Evolutionary conservation across 768 basidiomycete genomes (phyloP).

Genomic region (Leccinum rimulosum): DNA sequence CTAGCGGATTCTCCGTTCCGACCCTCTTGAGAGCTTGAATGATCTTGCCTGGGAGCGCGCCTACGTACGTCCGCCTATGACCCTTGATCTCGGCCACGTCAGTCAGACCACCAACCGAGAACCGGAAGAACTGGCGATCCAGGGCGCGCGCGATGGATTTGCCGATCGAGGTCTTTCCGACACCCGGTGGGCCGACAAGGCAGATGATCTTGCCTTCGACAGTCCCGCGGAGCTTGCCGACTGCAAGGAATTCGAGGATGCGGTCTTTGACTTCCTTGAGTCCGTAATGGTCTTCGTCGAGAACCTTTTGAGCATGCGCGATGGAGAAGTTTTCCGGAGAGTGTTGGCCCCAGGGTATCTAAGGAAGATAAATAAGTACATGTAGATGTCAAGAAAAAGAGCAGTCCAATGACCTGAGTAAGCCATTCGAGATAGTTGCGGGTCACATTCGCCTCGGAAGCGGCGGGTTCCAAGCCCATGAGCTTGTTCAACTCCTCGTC

Average conservation of each 20-base stretch:
- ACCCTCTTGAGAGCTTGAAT: constrained; percentile 93
- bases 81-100: constrained; percentile 99
- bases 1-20: constrained; percentile 91
- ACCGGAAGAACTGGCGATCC: constrained; percentile 90
- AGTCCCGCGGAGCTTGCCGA: constrained; percentile 90
- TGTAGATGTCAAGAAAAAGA: neutral
- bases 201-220: constrained; percentile 98
- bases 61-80: constrained; percentile 95
- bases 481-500: constrained; percentile 95
- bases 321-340: constrained; percentile 93
- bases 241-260: constrained; percentile 93
- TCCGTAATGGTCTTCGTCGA: constrained; percentile 96
- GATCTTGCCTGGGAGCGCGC: constrained; percentile 91
- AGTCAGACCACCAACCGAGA: constrained; percentile 93
- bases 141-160: constrained; percentile 93
- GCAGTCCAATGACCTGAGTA: constrained; percentile 54
- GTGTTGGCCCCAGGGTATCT: constrained; percentile 97
- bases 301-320: constrained; percentile 70
- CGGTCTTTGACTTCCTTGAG: constrained; percentile 89
- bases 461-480: constrained; percentile 83
- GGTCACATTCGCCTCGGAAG: constrained; percentile 91
- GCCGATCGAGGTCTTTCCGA: constrained; percentile 96
- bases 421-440: constrained; percentile 94
- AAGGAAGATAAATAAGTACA: constrained; percentile 8
- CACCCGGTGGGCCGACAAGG: constrained; percentile 94